phyloP scores from a whole-genome alignment of 768 basidiomycete species.

The Boletus bicolor region DNA sequence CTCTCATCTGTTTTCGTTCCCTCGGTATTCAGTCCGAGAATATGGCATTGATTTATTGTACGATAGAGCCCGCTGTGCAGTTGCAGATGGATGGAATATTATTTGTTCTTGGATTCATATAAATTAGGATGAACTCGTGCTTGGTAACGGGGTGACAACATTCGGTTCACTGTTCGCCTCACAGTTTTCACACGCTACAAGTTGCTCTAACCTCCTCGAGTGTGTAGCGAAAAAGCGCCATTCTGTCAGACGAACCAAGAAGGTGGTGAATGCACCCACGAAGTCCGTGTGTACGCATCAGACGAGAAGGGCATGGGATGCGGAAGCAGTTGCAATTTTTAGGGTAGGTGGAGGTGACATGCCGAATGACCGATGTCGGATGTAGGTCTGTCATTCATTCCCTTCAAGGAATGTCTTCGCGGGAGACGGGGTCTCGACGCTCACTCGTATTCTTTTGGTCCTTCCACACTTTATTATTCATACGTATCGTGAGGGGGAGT shows the following conservation, averaged over 20 bases:
- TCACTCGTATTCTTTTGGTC: background rate
- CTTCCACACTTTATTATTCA: background rate
- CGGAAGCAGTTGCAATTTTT: background rate
- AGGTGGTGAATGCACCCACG: conserved; percentile 1
- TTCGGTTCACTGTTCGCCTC: background rate
- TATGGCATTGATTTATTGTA: conserved; percentile 38
- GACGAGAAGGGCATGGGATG: conserved; percentile 5
- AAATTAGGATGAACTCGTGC: conserved; percentile 1
- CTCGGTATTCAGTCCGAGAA: conserved; percentile 20
- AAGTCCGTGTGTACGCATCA: conserved; percentile 7
- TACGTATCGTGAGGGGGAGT: background rate
- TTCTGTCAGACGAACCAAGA: background rate
- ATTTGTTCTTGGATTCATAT: conserved; percentile 27
- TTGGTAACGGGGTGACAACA: conserved; percentile 17
- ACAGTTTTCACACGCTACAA: conserved; percentile 1
- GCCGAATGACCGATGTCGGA: background rate
- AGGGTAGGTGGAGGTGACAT: background rate
- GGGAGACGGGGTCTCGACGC: conserved; percentile 9
- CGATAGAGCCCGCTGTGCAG: conserved; percentile 23
- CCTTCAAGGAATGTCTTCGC: conserved; percentile 11
- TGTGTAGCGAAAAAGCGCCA: background rate
- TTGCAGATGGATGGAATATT: conserved; percentile 33
- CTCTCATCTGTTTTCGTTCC: conserved; percentile 10
- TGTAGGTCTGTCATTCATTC: background rate
- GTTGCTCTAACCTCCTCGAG: background rate